phyloP scores from a whole-genome alignment of 106 monocot species.

The Platanthera guangdongensis region DNA sequence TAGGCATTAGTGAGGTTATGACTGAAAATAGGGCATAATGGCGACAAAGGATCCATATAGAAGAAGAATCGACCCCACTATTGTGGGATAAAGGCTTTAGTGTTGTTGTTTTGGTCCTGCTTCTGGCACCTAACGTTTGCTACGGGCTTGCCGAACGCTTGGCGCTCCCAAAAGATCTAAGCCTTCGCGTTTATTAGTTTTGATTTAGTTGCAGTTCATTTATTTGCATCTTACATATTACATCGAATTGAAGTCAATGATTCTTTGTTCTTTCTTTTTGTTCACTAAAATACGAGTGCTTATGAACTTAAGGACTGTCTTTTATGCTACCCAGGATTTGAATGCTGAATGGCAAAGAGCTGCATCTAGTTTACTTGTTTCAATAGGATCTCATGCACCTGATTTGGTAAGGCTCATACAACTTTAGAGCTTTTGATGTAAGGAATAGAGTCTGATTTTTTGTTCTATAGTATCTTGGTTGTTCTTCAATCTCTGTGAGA shows the following conservation, averaged over 20 bases:
- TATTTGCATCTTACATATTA: background rate
- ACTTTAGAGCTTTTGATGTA: background rate
- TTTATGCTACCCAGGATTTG: slow-evolving; percentile 39
- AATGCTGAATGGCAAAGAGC: slow-evolving; percentile 96
- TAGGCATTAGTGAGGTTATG: too few species aligned
- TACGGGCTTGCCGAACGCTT: too few species aligned
- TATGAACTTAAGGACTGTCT: background rate
- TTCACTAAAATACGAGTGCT: background rate
- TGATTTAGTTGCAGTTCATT: slow-evolving; percentile 2
- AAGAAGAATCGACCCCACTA: too few species aligned
- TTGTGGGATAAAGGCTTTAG: too few species aligned
- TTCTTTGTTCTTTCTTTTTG: background rate
- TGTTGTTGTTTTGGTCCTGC: too few species aligned
- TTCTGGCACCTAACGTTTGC: too few species aligned
- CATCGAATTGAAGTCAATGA: background rate
- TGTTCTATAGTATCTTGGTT: background rate
- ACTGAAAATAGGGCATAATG: too few species aligned
- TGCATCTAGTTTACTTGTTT: slow-evolving; percentile 77
- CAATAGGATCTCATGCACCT: slow-evolving; percentile 81
- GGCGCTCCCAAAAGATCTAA: too few species aligned
- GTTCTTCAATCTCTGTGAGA: background rate
- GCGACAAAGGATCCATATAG: too few species aligned
- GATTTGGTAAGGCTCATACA: slow-evolving; percentile 57
- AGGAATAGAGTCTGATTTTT: background rate
- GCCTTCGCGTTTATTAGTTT: background rate